phyloP scores from a whole-genome alignment of 108 stramenopile species.

The Phaeodactylum tricornutum region DNA sequence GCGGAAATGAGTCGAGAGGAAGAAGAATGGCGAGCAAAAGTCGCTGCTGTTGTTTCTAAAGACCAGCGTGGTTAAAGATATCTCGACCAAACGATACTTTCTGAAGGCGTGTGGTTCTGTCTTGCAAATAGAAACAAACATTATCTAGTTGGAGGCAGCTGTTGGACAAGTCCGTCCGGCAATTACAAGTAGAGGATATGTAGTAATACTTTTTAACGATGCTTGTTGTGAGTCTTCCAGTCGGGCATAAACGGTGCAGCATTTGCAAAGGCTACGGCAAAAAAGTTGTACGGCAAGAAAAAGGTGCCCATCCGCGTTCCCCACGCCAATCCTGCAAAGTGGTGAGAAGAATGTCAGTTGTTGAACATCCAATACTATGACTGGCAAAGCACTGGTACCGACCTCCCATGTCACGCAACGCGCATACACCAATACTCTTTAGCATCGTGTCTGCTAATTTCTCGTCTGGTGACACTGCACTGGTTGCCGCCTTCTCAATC shows the following conservation, averaged over 20 bases:
- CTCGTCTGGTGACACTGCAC: conserved; percentile 80
- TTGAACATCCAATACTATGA: conserved; percentile 2
- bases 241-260: conserved; percentile 84
- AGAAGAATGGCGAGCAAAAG: conserved; percentile 26
- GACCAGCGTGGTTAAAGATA: too few species aligned
- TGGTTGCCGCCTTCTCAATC: conserved; percentile 82
- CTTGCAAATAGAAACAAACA: too few species aligned
- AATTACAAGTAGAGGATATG: too few species aligned
- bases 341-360: neutral
- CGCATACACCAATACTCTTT: conserved; percentile 83
- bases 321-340: conserved; percentile 42
- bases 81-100: too few species aligned
- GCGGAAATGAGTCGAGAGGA: conserved; percentile 43
- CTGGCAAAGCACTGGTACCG: too few species aligned
- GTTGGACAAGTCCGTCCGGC: too few species aligned
- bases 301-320: conserved; percentile 86
- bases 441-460: conserved; percentile 84
- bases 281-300: conserved; percentile 86
- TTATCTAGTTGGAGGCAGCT: too few species aligned
- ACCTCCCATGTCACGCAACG: conserved; percentile 80
- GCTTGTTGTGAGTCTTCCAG: conserved; percentile 79
- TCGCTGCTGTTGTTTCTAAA: too few species aligned
- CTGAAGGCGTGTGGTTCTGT: too few species aligned
- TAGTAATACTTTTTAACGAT: conserved; percentile 23
- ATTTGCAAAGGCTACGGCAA: conserved; percentile 78